These are phyloP conservation scores for Boletus coccyginus DNA, from an alignment of 768 basidiomycete species.

Conservation along the genomic window DNA sequence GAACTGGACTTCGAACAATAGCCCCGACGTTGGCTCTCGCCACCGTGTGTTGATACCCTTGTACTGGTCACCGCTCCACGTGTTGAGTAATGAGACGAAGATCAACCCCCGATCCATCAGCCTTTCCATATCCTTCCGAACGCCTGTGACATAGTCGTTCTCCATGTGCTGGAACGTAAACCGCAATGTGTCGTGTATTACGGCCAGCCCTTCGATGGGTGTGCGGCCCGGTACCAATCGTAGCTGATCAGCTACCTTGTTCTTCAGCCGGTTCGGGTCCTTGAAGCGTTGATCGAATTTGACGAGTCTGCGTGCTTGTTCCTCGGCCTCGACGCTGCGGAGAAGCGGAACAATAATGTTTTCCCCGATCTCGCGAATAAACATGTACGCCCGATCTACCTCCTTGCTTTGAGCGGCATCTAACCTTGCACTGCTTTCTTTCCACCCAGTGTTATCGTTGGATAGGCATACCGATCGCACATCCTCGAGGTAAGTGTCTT, in stretches of 20 bases:
- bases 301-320: background rate
- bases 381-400: background rate
- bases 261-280: background rate
- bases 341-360: background rate
- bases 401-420: background rate
- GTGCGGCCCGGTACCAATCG: background rate
- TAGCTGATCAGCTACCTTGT: background rate
- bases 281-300: background rate
- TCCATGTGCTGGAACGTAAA: background rate
- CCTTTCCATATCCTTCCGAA: background rate
- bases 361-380: background rate
- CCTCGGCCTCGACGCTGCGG: background rate
- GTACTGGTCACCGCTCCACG: background rate
- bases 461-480: background rate
- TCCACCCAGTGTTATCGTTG: background rate
- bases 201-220: background rate
- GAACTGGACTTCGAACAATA: conserved; percentile 3
- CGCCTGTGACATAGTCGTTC: background rate
- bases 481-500: background rate
- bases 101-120: background rate
- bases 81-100: background rate
- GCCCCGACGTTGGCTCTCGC: background rate
- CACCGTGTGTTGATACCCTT: background rate
- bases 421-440: background rate
- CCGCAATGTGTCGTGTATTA: background rate